Evolutionary conservation across 2,329 filamentous ascomycete genomes (phyloP).

Genomic region (Cladophialophora carrionii): DNA sequence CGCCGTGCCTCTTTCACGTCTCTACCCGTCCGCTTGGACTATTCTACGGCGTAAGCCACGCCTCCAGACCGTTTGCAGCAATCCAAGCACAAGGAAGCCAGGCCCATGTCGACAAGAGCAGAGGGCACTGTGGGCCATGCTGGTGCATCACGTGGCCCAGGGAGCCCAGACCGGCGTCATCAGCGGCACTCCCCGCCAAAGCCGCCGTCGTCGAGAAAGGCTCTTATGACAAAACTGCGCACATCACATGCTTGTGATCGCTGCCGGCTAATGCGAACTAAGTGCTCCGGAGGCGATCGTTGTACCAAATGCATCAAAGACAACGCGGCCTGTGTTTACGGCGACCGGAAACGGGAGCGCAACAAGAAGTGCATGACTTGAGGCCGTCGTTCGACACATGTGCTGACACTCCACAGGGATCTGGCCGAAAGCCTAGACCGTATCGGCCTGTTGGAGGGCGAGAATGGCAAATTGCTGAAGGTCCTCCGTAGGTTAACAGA

Average conservation of each 20-base stretch:
- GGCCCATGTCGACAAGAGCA: background rate
- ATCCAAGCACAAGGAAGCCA: background rate
- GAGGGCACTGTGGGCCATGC: background rate
- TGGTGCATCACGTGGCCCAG: background rate
- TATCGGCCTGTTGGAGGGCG: constrained; percentile 24
- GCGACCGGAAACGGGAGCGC: constrained; percentile 36
- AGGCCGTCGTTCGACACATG: background rate
- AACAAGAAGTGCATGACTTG: constrained; percentile 33
- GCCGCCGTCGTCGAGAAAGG: background rate
- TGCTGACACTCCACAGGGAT: constrained; percentile 24
- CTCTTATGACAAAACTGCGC: constrained; percentile 3
- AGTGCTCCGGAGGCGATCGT: constrained; percentile 33
- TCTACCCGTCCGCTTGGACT: background rate
- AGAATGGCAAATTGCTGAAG: constrained; percentile 22
- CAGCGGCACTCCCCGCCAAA: constrained; percentile 5
- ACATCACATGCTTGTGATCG: constrained; percentile 36
- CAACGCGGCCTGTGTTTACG: constrained; percentile 29
- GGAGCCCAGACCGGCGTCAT: background rate
- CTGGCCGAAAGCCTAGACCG: constrained; percentile 29
- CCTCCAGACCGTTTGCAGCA: background rate
- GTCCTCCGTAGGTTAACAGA: constrained; percentile 24
- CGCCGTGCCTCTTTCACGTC: background rate
- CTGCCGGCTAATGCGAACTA: constrained; percentile 33
- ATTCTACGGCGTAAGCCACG: background rate
- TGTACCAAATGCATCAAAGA: constrained; percentile 36